Conservation (phyloP, 1,284 basidiomycete genomes). For the Puccinia hordei region DNA sequence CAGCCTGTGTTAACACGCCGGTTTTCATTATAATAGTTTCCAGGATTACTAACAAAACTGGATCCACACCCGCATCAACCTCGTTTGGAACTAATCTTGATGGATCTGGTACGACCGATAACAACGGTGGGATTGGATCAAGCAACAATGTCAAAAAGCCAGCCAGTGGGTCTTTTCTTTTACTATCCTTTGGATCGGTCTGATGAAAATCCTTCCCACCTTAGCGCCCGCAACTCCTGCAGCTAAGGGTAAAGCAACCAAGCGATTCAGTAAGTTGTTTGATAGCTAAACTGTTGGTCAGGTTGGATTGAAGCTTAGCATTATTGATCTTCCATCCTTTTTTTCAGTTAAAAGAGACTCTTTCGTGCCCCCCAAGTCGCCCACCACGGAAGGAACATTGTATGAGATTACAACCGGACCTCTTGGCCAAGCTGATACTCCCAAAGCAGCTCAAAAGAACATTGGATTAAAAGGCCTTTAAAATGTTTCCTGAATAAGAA, state of each 20-base stretch:
- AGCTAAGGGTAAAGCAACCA: conserved; percentile 1
- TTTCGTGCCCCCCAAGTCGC: background rate
- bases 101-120: conserved; percentile 15
- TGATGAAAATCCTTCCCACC: background rate
- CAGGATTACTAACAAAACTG: background rate
- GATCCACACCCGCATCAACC: conserved; percentile 22
- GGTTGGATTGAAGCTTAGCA: background rate
- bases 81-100: conserved; percentile 38
- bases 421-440: conserved; percentile 47
- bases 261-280: conserved; percentile 5
- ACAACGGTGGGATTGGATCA: too few relatives aligned
- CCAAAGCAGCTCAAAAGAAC: conserved; percentile 26
- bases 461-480: conserved; percentile 1
- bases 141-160: too few relatives aligned
- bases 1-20: background rate
- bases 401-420: conserved; percentile 40
- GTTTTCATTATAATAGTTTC: background rate
- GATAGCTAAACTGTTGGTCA: background rate
- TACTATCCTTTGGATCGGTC: too few relatives aligned
- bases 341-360: conserved; percentile 8
- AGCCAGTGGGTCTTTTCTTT: background rate
- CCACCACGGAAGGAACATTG: conserved; percentile 31
- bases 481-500: too few relatives aligned
- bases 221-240: background rate
- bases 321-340: background rate